Base-by-base conservation (phyloP, 163 green algal genomes). In the Scenedesmus sp. region DNA sequence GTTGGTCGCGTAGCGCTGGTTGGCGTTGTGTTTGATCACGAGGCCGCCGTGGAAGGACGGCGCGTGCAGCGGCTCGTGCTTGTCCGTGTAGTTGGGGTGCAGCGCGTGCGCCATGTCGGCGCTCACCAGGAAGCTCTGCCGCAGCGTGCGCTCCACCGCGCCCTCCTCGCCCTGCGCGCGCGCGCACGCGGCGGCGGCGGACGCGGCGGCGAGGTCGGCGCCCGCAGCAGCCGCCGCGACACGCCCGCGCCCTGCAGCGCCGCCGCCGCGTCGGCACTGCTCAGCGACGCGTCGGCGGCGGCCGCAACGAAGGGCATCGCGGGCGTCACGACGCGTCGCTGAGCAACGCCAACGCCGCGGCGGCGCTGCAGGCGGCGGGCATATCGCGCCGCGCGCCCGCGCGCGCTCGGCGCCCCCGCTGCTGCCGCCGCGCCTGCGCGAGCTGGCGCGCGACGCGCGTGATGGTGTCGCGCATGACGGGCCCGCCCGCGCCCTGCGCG, bases 1-100 rank as follows among this genome's bases (percentile, higher is more conserved):
- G 80, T 95, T 97, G 57, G 96, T 98, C 6, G 95, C 94, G 81
- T 98, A 99, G 69, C 94, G 92, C 89, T 98, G 95, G 89, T 98
- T 98, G 48, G 86, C 84, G 86, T 98, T 98, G 89, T 97, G 92
- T 86, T 99, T 98, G 34, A 98, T 84, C 45, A 99, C 95, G 31
- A 98, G 75, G 36, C 95, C 95, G 42, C 80, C 75, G 69, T 92
- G 87, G 63, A 95, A 90, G 29, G 75, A 47, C 26, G 90, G 90
- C 24, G 75, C 63, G 58, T 92, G 85, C 33, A 69, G 33, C 5
- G 31, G 14, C 13, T 87, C 80, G 28, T 88, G 81, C 74, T 87
- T 87, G 78, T 89, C 86, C 47, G 85, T 66, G 78, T 98, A 98
- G 89, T 98, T 98, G 53, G 94, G 94, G 85, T 98, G 94, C 65